Base-by-base conservation (phyloP, 2,329 filamentous ascomycete species). In the Pseudogymnoascus pannorum region DNA sequence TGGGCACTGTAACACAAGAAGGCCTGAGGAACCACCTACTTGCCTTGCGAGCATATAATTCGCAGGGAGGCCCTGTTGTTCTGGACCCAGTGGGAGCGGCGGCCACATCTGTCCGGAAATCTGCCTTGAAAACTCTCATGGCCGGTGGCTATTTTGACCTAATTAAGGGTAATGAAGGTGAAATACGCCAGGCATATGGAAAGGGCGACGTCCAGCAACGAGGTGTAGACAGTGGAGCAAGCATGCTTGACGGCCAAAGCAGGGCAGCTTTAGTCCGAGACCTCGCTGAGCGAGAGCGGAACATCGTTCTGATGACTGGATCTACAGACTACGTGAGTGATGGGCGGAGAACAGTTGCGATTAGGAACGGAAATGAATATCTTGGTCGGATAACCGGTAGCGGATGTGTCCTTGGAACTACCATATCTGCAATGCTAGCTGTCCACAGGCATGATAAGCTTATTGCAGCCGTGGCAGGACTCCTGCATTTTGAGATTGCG, bases 151-250 rank as follows among this genome's bases (percentile, higher is more conserved):
- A 90, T 73, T 89, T 96, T 68, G 85, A 91, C 72, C 79, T 97
- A 42, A 92, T 97, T 75, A 97, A 97, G 72, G 93, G 93, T 57
- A 97, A 97, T 74, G 91, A 95, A 72, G 86, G 88, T 60, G 94
- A 97, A 74, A 92, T 97, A 64, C 79, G 82, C 57, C 86, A 89
- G 2, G 85, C 93, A 0, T 83, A 81, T 38, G 88, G 87, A 42
- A 78, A 81, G 44, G 75, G 72, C 22, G 73, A 73, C 9, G 75
- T 78, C 2, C 83, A 86, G 65, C 93, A 97, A 74, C 86, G 87
- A 44, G 93, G 93, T 57, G 93, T 97, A 9, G 93, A 97, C 74
- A 91, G 87, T 64, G 83, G 82, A 1, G 75, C 82, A 3, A 84
- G 85, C 57, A 78, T 77, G 2, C 73, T 84, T 64, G 71, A 77